phyloP scores from a whole-genome alignment of 139 green algal species.

The Coelastrella sp. region DNA sequence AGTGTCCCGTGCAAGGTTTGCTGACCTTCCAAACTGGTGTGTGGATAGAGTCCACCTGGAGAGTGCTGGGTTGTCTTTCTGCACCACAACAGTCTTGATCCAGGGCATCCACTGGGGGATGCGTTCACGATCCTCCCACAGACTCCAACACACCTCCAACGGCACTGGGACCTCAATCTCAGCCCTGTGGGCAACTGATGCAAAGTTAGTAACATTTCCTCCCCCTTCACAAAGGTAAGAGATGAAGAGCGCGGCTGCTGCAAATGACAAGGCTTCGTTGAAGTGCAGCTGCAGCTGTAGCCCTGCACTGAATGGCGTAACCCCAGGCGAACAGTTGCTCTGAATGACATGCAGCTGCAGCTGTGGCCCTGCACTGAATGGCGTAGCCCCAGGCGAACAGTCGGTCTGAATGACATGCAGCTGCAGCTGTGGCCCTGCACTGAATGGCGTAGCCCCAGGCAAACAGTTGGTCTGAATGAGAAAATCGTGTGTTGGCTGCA shows the following conservation, averaged over 20 bases:
- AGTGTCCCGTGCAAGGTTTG: not conserved
- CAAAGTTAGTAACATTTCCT: not conserved
- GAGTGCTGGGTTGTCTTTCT: conserved; percentile 68
- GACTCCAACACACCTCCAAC: conserved; percentile 74
- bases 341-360: too few species aligned
- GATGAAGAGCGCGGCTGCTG: too few species aligned
- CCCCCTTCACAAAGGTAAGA: not conserved
- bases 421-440: not conserved
- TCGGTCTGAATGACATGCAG: too few species aligned
- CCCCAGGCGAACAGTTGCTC: too few species aligned
- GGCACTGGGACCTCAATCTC: conserved; percentile 73
- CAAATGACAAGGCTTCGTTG: too few species aligned
- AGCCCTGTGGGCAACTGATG: conserved; percentile 45
- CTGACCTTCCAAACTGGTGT: conserved; percentile 77
- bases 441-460: not conserved
- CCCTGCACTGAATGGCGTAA: not conserved
- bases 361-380: not conserved
- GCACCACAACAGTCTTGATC: conserved; percentile 85
- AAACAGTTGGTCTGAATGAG: too few species aligned
- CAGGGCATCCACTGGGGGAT: conserved; percentile 95
- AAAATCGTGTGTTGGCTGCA: too few species aligned
- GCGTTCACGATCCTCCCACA: conserved; percentile 86
- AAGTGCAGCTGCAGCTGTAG: not conserved
- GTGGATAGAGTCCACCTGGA: conserved; percentile 88
- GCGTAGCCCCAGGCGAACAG: too few species aligned